Evolutionary conservation across 768 basidiomycete genomes (phyloP), one percentile per base, ranked within the genome.

Genomic region (Tricholoma furcatifolium): DNA sequence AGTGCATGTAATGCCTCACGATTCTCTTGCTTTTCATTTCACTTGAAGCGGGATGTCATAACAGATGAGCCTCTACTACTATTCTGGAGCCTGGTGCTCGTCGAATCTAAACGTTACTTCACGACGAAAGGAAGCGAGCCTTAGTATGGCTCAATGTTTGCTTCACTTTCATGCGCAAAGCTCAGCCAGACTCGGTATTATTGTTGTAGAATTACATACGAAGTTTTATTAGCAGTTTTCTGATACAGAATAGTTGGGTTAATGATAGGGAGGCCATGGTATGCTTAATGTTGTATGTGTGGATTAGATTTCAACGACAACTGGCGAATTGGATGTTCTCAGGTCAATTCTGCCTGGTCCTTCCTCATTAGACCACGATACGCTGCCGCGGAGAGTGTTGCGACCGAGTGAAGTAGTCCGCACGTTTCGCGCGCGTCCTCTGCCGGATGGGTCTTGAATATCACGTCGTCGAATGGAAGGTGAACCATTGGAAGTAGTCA

Each of bases 361-460:
- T 47, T 52, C 46, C n/a, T 50, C 38, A 17, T 41, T 34, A 17
- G 57, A 51, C 63, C 63, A 64, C 8, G 53, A 51, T 9, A 64
- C 61, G 38, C 47, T 54, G 18, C 61, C 61, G 30, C 17, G 50
- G 23, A 60, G 32, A 23, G 38, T 32, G 15, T 44, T 49, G 18
- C 41, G 48, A 18, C 45, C 48, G n/a, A 41, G 32, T 1, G 30
- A 30, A 12, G 34, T 53, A 10, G 50, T 36, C 7, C 54, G 38
- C 2, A 65, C 31, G 15, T 31, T 52, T 31, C 66, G 56, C 36
- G 53, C 54, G 17, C 69, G 59, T 3, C 58, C 59, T 21, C 60
- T 55, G 10, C 63, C 66, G 39, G 62, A 48, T 5, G 66, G 67
- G 48, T 67, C 69, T 17, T 53, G 38, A 0, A 60, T 56, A 2